Percentiles rank a stretch among this genome's conserved stretches.
Evolutionary conservation across 129 eudicot genomes (phyloP).

Genomic region (Centaurea solstitialis): DNA sequence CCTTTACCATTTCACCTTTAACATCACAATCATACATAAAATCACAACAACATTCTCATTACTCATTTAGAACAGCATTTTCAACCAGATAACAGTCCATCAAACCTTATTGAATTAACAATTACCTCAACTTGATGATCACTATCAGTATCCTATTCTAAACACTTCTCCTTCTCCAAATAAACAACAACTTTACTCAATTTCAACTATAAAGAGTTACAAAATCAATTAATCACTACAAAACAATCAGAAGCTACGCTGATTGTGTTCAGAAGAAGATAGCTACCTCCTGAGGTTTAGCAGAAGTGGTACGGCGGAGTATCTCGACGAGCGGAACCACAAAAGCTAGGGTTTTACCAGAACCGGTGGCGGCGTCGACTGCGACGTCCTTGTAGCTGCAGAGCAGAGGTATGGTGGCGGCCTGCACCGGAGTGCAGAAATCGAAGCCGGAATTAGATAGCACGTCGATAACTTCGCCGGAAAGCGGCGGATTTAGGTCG

Average conservation of each 20-base stretch:
- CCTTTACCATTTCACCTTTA: background rate
- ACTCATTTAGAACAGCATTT: background rate
- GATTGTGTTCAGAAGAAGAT: too few relatives aligned
- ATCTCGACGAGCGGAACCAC: conserved; percentile 89
- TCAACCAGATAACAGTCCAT: background rate
- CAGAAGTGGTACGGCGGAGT: conserved; percentile 69
- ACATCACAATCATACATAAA: conserved; percentile 6
- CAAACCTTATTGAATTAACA: background rate
- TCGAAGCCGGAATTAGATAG: conserved; percentile 56
- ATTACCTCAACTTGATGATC: conserved; percentile 17
- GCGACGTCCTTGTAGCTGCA: conserved; percentile 89
- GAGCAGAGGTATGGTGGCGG: conserved; percentile 85
- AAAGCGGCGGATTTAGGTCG: conserved; percentile 74
- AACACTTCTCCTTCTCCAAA: background rate
- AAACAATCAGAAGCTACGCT: background rate
- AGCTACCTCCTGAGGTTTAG: conserved; percentile 84
- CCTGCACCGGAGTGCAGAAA: conserved; percentile 94
- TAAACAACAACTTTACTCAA: background rate
- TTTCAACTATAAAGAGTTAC: background rate
- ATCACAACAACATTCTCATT: background rate
- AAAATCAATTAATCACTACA: background rate
- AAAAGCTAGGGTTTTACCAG: conserved; percentile 97
- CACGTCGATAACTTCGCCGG: conserved; percentile 65
- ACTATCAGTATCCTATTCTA: background rate
- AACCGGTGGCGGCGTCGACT: conserved; percentile 99